Conservation (phyloP, 345 rosid species). For the Camelina hispida region DNA sequence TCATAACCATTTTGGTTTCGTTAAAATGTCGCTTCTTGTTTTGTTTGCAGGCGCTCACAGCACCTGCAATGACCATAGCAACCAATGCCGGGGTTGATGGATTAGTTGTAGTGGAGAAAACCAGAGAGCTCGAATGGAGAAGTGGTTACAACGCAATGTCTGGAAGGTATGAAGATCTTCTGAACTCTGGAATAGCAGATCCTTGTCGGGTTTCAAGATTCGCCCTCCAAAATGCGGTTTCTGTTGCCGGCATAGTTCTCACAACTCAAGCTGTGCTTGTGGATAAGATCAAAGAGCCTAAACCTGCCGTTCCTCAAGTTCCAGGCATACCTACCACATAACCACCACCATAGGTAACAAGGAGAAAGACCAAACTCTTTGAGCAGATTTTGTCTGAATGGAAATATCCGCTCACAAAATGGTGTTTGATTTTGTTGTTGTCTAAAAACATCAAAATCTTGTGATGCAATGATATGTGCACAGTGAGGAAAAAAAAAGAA, state of each 20-base stretch:
- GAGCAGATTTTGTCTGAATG: constrained; percentile 11
- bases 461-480: constrained; percentile 8
- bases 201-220: constrained; percentile 81
- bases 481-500: neutral
- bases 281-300: constrained; percentile 65
- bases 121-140: constrained; percentile 60
- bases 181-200: constrained; percentile 68
- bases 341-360: constrained; percentile 24
- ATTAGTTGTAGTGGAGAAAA: constrained; percentile 73
- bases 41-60: constrained; percentile 67
- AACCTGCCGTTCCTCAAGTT: constrained; percentile 63
- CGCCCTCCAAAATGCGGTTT: constrained; percentile 82
- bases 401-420: constrained; percentile 9
- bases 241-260: constrained; percentile 75
- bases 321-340: constrained; percentile 72
- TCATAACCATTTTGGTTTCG: neutral
- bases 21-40: neutral
- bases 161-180: constrained; percentile 73
- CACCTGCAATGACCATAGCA: constrained; percentile 82
- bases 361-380: constrained; percentile 11
- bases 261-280: constrained; percentile 87
- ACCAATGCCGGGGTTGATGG: constrained; percentile 84
- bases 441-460: constrained; percentile 16
- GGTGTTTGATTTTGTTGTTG: constrained; percentile 4
- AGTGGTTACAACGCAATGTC: constrained; percentile 85